Evolutionary conservation across 176 grass and related monocot genomes (phyloP).

Genomic region (Cenchrus fungigraminus): DNA sequence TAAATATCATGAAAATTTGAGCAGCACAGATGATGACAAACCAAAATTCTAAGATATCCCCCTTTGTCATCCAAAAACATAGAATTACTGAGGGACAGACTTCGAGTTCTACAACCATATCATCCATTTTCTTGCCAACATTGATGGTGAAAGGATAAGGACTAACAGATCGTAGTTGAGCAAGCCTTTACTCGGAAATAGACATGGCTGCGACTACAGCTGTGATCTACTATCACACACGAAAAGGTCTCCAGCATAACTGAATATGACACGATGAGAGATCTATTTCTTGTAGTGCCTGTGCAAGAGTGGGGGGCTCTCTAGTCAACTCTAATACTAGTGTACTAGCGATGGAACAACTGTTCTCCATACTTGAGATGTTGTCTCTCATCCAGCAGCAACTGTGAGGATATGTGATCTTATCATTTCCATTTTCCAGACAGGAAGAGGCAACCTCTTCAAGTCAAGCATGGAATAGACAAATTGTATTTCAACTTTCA

Average conservation of each 20-base stretch:
- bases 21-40: background rate
- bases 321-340: background rate
- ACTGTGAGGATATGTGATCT: background rate
- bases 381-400: background rate
- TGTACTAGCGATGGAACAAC: background rate
- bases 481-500: background rate
- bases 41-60: background rate
- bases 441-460: background rate
- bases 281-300: background rate
- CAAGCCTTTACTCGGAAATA: conserved; percentile 17
- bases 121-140: background rate
- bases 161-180: background rate
- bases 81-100: conserved; percentile 1
- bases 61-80: background rate
- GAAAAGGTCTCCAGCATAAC: conserved; percentile 10
- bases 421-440: background rate
- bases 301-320: background rate
- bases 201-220: conserved; percentile 24
- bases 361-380: background rate
- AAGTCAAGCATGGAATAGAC: background rate
- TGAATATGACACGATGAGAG: conserved; percentile 23
- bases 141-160: conserved; percentile 12
- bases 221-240: conserved; percentile 7
- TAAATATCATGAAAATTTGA: background rate
- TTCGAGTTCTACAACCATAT: background rate